Percentiles rank a stretch among this genome's conserved stretches.
These are phyloP conservation scores for Fomitopsis palustris DNA, from an alignment of 1,284 basidiomycete species.

Conservation along the genomic window DNA sequence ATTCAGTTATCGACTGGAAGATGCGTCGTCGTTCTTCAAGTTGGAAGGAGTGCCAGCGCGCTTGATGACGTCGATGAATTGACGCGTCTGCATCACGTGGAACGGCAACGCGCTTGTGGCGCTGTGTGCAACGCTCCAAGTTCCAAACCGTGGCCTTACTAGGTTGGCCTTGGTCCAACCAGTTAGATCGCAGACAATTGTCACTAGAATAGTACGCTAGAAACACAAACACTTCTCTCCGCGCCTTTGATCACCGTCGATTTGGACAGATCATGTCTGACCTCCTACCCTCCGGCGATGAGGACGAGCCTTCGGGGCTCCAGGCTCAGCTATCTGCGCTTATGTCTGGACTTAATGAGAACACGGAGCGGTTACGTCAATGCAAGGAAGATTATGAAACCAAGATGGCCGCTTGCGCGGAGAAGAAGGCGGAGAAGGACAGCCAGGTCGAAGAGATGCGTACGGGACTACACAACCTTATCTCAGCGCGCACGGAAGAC, in stretches of 20 bases:
- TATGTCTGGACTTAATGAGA: neutral
- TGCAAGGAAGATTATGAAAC: conserved; percentile 1
- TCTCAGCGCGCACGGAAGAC: neutral
- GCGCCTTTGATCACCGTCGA: neutral
- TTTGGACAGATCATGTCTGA: neutral
- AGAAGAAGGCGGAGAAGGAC: neutral
- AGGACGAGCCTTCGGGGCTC: neutral
- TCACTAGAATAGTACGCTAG: no score
- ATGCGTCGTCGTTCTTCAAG: no score
- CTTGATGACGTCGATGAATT: no score
- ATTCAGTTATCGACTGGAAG: no score
- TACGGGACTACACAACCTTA: neutral
- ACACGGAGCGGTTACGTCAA: neutral
- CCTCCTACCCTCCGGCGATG: neutral
- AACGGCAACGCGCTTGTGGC: no score
- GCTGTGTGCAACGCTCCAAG: no score
- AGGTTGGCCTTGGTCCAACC: no score
- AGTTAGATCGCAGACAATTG: no score
- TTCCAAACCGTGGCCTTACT: no score
- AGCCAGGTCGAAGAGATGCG: neutral
- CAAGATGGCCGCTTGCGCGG: neutral
- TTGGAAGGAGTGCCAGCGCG: no score
- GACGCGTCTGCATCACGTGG: no score
- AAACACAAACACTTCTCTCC: no score
- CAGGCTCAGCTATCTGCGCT: conserved; percentile 4